These are phyloP conservation scores for Erodium chrysanthum DNA, from an alignment of 441 rosid genomes.

Conservation along the genomic window DNA sequence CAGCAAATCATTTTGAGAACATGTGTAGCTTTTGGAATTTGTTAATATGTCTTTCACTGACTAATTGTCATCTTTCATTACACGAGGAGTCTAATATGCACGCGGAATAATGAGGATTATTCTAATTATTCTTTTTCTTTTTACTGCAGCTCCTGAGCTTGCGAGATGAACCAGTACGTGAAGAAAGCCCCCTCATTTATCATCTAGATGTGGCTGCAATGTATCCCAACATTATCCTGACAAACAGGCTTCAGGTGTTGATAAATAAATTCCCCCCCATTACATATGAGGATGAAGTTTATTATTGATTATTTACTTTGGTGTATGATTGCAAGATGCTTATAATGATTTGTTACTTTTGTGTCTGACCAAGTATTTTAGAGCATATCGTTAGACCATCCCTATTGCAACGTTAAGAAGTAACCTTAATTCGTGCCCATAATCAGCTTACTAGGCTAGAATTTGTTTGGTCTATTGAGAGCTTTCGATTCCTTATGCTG, in stretches of 20 bases:
- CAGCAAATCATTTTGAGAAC: not conserved
- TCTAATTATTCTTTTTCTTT: slow-evolving; percentile 18
- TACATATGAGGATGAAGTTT: slow-evolving; percentile 2
- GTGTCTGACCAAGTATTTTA: not conserved
- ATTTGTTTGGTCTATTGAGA: not conserved
- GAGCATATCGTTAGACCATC: not conserved
- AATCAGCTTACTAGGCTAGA: not conserved
- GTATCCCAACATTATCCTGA: slow-evolving; percentile 98
- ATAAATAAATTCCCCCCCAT: slow-evolving; percentile 9
- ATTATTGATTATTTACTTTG: slow-evolving; percentile 1
- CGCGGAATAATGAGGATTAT: slow-evolving; percentile 5
- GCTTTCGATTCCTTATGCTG: not conserved
- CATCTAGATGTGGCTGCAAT: slow-evolving; percentile 99
- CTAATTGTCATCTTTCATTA: not conserved
- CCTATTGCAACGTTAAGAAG: not conserved
- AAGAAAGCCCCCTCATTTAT: slow-evolving; percentile 93
- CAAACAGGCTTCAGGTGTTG: slow-evolving; percentile 95
- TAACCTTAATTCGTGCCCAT: slow-evolving; percentile 5
- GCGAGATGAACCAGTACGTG: slow-evolving; percentile 73
- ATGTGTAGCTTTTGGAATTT: slow-evolving; percentile 6
- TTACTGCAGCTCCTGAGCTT: slow-evolving; percentile 62
- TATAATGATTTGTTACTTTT: not conserved
- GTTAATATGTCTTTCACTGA: not conserved
- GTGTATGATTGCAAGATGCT: not conserved
- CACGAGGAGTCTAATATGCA: slow-evolving; percentile 1